These are phyloP conservation scores for Uronychia setigera DNA, from an alignment of 73 alveolate genomes.

Conservation along the genomic window DNA sequence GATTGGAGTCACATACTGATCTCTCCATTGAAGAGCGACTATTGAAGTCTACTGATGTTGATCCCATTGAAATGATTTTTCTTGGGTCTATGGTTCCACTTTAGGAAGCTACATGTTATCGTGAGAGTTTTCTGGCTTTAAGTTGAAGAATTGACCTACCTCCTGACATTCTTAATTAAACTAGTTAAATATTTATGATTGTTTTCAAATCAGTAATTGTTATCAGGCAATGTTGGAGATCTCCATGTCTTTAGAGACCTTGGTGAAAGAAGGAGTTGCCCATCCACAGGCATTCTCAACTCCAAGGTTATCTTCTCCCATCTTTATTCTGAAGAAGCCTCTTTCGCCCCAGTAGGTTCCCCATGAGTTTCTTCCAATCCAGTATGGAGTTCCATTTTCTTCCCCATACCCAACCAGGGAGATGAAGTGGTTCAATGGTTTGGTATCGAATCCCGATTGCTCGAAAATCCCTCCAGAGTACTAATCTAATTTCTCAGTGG, in stretches of 20 bases:
- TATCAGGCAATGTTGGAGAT: too few relatives aligned
- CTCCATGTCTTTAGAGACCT: too few relatives aligned
- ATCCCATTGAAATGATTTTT: neutral
- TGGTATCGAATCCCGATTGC: constrained; percentile 41
- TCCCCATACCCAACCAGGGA: constrained; percentile 83
- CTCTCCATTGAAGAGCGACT: neutral
- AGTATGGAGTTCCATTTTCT: constrained; percentile 61
- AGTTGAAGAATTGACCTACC: too few relatives aligned
- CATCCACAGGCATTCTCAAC: constrained; percentile 60
- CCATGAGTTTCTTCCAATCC: constrained; percentile 88
- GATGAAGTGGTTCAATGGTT: constrained; percentile 71
- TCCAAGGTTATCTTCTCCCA: constrained; percentile 53
- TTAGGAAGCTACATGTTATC: neutral
- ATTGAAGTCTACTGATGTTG: neutral
- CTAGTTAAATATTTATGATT: too few relatives aligned
- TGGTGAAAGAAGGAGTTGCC: constrained; percentile 38
- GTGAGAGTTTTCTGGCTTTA: neutral
- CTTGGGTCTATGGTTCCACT: neutral
- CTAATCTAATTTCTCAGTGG: constrained; percentile 60
- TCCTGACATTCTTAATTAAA: too few relatives aligned
- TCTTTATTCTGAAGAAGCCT: constrained; percentile 81
- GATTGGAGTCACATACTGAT: neutral
- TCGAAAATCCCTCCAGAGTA: constrained; percentile 87
- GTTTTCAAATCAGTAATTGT: too few relatives aligned
- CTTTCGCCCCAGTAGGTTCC: constrained; percentile 87